Base-by-base conservation (phyloP, 768 basidiomycete genomes). In the Tylopilus plumbeoviolaceoides region DNA sequence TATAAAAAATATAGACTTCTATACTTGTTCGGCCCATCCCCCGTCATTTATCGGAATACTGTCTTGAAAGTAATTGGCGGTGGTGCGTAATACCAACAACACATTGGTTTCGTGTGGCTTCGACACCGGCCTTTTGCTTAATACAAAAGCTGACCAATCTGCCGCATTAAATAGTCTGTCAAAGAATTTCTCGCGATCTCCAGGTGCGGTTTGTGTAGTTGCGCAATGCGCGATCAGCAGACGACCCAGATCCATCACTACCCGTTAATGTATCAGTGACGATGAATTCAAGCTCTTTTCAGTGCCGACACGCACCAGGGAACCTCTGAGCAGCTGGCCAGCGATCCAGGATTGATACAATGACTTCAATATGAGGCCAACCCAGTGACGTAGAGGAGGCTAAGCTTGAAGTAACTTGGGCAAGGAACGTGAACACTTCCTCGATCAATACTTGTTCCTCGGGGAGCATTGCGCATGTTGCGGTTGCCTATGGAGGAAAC, bases 191-290 rank as follows among this genome's bases (percentile, higher is more conserved):
- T 78, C 73, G 47, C 77, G 76, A 48, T 77, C 57, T 43, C 66
- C 74, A 1, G 78, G 59, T 5, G 67, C 57, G 3, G 76, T 70
- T 53, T 84, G 78, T 2, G 78, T 72, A 7, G 78, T 74, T 1
- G 84, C 80, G 45, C 78, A 79, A 63, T 78, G 85, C 2, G 81
- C 88, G 18, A 83, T 74, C 15, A 95, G 67, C 36, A 95, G 75
- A 38, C 97, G 84, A 47, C 82, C 77, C 12, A 98, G 78, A 63
- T 98, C 95, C 62, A 98, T 82, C 12, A 95, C 91, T 92, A 58
- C 11, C 30, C 35, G 50, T 44, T 12, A 15, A 36, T 14, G 44
- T 12, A 36, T 47, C 50, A 51, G 47, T 47, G 11, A 27, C 36
- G 44, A 53, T 21, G 12, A 17, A 31, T 42, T 42, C 41, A 41